Evolutionary conservation across 768 basidiomycete genomes (phyloP).

Genomic region (Lenzites betulinus): DNA sequence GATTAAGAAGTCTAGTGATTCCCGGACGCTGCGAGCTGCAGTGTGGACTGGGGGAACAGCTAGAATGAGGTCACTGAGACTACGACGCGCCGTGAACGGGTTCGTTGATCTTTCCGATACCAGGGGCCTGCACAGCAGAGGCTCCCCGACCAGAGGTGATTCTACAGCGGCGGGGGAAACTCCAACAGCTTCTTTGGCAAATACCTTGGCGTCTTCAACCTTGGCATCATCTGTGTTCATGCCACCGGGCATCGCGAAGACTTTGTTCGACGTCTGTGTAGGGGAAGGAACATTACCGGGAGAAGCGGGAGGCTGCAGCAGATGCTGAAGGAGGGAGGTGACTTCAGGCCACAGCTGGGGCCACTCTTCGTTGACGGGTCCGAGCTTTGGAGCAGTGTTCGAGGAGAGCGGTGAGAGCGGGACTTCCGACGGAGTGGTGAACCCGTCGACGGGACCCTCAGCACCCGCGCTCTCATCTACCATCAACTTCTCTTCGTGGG

Average conservation of each 20-base stretch:
- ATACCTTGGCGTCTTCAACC: not conserved
- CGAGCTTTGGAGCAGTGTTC: constrained; percentile 26
- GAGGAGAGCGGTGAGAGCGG: constrained; percentile 15
- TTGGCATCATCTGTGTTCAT: constrained; percentile 17
- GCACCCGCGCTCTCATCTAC: not conserved
- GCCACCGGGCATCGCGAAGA: constrained; percentile 22
- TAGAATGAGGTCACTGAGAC: constrained; percentile 13
- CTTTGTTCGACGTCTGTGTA: not conserved
- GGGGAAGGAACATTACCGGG: not conserved
- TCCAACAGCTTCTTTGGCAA: not conserved
- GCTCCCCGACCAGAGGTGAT: constrained; percentile 30
- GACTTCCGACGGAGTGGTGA: constrained; percentile 24
- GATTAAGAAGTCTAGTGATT: constrained; percentile 1
- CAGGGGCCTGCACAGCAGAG: constrained; percentile 26
- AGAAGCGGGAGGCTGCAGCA: constrained; percentile 25
- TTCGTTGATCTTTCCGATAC: constrained; percentile 10
- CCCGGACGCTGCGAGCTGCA: constrained; percentile 7
- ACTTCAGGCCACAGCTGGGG: constrained; percentile 32
- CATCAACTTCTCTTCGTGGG: not conserved
- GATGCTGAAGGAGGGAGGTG: constrained; percentile 28
- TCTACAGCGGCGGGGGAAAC: not conserved
- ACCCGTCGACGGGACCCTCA: constrained; percentile 9
- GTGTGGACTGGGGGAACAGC: constrained; percentile 2
- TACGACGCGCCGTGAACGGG: not conserved
- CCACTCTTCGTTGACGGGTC: constrained; percentile 28